Evolutionary conservation across 2,329 filamentous ascomycete genomes (phyloP).

Genomic region (Alternaria sp.): DNA sequence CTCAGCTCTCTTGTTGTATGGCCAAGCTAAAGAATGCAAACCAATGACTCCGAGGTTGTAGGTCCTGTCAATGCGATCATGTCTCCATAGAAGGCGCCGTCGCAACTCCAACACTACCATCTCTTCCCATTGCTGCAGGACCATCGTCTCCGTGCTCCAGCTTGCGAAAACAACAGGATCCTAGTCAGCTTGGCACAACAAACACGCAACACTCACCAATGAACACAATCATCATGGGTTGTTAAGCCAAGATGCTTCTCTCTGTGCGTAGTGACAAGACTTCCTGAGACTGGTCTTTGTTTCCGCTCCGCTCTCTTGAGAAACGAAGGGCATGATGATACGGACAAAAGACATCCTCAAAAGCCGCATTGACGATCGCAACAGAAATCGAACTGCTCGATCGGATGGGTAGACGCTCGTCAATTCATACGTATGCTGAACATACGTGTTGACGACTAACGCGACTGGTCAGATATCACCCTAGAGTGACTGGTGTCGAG

Average conservation of each 20-base stretch:
- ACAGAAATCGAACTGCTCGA: conserved; percentile 28
- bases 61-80: conserved; percentile 14
- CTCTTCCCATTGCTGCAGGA: conserved; percentile 12
- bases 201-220: conserved; percentile 18
- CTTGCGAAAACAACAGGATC: conserved; percentile 17
- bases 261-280: conserved; percentile 81
- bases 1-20: conserved; percentile 3
- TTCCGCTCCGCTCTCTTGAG: conserved; percentile 69
- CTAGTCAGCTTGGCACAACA: conserved; percentile 37
- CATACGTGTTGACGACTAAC: conserved; percentile 68
- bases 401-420: conserved; percentile 61
- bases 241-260: conserved; percentile 55
- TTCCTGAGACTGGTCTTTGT: conserved; percentile 94
- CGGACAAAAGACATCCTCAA: conserved; percentile 97
- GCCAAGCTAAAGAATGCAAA: conserved; percentile 23
- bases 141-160: conserved; percentile 21
- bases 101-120: not conserved
- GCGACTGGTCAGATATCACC: conserved; percentile 66
- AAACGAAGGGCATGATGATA: conserved; percentile 68
- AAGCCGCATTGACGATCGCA: conserved; percentile 71
- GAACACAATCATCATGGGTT: conserved; percentile 22
- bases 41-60: conserved; percentile 7
- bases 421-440: conserved; percentile 59
- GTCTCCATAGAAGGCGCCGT: conserved; percentile 24
- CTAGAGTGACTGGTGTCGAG: conserved; percentile 54